Evolutionary conservation across 176 grass and related monocot genomes (phyloP), one percentile per base, ranked within the genome.

Genomic region (Olyra latifolia): DNA sequence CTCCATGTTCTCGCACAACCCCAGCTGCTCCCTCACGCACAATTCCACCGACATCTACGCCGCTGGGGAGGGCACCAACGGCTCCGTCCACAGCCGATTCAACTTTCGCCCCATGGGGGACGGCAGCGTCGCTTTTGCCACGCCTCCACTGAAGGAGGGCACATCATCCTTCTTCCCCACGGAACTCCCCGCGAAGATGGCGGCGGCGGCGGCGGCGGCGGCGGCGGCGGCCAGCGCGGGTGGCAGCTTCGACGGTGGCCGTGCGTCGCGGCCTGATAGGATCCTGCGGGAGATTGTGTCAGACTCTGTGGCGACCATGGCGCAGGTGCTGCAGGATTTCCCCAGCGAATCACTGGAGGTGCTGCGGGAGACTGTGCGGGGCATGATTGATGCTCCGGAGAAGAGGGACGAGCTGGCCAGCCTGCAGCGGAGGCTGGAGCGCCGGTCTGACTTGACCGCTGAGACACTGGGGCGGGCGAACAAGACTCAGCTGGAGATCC

Each of bases 1-100:
- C 93, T 99, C 97, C 10, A 80, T 91, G 23, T 96, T 99, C 80
- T 99, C 97, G 4, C 97, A 99, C 88, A 99, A 96, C 84, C 97
- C 97, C 1, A 99, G 97, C 76, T 99, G 97, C 84, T 99, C 97
- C 44, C 78, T 99, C 25, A 99, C 97, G 14, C 88, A 89, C 62
- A 99, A 96, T 80, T 95, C 93, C 47, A 99, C 93, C 60, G 97
- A 98, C 59, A 95, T 93, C 71, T 99, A 91, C 62, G 93, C 94
- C 39, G 93, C 92, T 1, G 97, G 97, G 14, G 97, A 99, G 84
- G 97, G 97, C 17, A 99, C 93, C 19, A 99, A 99, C 78, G 97
- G 97, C 48, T 99, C 97, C 1, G 97, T 99, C 16, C 97, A 99
- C 80, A 99, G 97, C 84, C 69, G 91, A 2, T 99, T 99, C 87